These are phyloP conservation scores for Pleurotus pulmonarius DNA, from an alignment of 768 basidiomycete genomes.

Conservation along the genomic window DNA sequence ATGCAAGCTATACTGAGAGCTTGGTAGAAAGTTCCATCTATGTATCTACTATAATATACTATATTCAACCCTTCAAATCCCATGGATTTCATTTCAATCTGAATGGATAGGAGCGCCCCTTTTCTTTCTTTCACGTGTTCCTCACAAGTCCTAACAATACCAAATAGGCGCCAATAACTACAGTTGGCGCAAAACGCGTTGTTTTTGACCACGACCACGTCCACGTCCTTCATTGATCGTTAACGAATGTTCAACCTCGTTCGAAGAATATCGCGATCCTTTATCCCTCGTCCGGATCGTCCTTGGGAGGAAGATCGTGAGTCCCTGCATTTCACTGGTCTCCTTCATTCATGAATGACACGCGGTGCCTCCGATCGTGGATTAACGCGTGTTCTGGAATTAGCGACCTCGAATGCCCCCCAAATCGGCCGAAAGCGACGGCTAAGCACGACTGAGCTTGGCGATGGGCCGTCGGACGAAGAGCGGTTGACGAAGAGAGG, in stretches of 20 bases:
- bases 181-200: neutral
- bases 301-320: conserved; percentile 78
- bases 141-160: too few relatives aligned
- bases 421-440: conserved; percentile 66
- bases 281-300: conserved; percentile 68
- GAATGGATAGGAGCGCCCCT: too few relatives aligned
- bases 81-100: too few relatives aligned
- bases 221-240: neutral
- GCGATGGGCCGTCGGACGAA: conserved; percentile 37
- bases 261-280: conserved; percentile 65
- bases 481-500: conserved; percentile 39
- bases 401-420: conserved; percentile 76
- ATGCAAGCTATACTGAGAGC: too few relatives aligned
- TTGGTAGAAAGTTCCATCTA: too few relatives aligned
- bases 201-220: neutral
- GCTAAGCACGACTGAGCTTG: conserved; percentile 45
- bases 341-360: conserved; percentile 9
- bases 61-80: too few relatives aligned
- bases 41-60: too few relatives aligned
- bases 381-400: conserved; percentile 21
- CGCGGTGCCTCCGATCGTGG: conserved; percentile 5
- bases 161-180: too few relatives aligned
- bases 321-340: conserved; percentile 20
- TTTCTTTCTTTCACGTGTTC: too few relatives aligned
- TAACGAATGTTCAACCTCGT: conserved; percentile 64